Conservation (phyloP, 345 rosid species). For the Zanthoxylum bungeanum region DNA sequence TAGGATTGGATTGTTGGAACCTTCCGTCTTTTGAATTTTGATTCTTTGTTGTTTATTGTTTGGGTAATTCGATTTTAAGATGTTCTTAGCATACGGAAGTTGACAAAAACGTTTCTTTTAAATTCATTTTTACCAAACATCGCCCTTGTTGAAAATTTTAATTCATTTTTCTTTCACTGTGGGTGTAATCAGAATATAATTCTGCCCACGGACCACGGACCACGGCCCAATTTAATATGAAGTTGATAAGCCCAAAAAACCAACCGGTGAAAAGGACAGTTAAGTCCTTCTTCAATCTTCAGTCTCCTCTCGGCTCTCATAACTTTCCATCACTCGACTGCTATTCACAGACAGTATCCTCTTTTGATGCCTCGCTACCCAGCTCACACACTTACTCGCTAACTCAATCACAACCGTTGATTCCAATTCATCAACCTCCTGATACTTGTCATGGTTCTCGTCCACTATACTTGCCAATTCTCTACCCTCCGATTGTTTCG, state of each 20-base stretch:
- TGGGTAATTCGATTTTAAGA: neutral
- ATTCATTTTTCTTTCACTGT: too few species aligned
- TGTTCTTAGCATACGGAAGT: neutral
- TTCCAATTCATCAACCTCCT: neutral
- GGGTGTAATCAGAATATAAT: too few species aligned
- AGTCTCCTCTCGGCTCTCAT: neutral
- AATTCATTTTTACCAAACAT: too few species aligned
- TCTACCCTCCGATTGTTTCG: constrained; percentile 35
- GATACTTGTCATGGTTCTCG: constrained; percentile 40
- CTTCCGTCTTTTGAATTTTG: neutral
- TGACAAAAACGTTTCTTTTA: too few species aligned
- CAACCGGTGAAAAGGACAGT: neutral
- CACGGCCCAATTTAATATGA: too few species aligned
- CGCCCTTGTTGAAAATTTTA: too few species aligned
- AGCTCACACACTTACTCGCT: neutral
- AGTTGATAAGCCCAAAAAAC: neutral
- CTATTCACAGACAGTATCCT: neutral
- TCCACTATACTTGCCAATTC: constrained; percentile 32
- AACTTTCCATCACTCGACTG: neutral
- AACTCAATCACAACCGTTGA: constrained; percentile 13
- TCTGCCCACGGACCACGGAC: too few species aligned
- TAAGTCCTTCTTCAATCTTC: too few species aligned
- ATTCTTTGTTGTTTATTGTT: neutral
- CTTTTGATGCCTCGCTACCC: neutral
- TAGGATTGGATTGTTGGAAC: neutral